Base-by-base conservation (phyloP, 2,329 filamentous ascomycete genomes). In the Penicillium sp. region DNA sequence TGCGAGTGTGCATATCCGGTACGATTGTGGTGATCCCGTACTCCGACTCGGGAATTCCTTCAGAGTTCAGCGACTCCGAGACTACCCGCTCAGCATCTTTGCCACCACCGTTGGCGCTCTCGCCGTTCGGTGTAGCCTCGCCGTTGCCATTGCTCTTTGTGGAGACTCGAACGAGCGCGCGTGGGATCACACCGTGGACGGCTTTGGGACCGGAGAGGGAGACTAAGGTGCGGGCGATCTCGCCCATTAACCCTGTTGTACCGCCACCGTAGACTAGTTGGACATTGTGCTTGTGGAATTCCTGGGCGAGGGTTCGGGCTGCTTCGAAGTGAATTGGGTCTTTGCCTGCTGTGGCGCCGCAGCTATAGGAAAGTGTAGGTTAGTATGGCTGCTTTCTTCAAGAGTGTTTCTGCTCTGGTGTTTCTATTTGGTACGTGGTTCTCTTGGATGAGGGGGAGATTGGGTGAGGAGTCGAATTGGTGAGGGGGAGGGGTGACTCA, bases 171-270 rank as follows among this genome's bases (percentile, higher is more conserved):
- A 97, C 86, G 6, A 99, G 84, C 0, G 93, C 89, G 51, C 88
- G 84, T 5, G 95, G 95, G 68, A 99, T 97, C 73, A 99, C 90
- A 70, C 95, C 95, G 78, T 97, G 93, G 16, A 98, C 95, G 13
- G 89, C 79, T 50, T 86, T 75, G 0, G 93, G 91, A 3, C 95
- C 93, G 5, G 88, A 87, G 61, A 97, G 85, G 0, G 89, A 82
- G 64, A 96, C 91, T 27, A 99, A 86, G 0, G 91, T 93, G 68
- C 88, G 89, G 46, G 95, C 91, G 11, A 98, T 77, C 72, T 97
- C 92, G 70, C 95, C 95, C 95, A 99, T 99, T 46, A 99, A 84
- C 10, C 95, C 95, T 37, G 91, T 86, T 2, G 93, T 98, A 69
- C 95, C 95, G 65, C 95, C 95, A 65, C 95, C 95, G 75, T 98